phyloP scores from a whole-genome alignment of 225 moss, liverwort and hornwort genomes.

The Antitrichia curtipendula region DNA sequence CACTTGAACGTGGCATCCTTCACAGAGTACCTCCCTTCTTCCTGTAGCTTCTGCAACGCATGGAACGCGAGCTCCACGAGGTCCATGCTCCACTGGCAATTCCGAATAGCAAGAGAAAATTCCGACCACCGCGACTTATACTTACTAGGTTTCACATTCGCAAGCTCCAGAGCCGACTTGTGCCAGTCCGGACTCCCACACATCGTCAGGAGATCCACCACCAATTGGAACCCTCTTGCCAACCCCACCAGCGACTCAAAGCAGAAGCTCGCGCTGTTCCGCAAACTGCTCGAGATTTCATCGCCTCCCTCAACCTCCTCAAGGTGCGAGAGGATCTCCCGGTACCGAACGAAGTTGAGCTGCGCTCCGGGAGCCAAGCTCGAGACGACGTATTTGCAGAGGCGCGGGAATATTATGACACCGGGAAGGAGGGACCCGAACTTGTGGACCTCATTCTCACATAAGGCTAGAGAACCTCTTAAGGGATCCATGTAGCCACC shows the following conservation, averaged over 20 bases:
- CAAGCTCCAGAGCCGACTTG: constrained; percentile 1
- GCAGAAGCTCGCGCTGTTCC: constrained; percentile 14
- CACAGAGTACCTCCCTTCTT: not conserved
- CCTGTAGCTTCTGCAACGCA: not conserved
- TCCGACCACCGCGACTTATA: not conserved
- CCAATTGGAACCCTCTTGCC: not conserved
- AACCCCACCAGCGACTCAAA: constrained; percentile 14
- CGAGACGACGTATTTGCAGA: not conserved
- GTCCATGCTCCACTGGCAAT: constrained; percentile 17
- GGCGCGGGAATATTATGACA: not conserved
- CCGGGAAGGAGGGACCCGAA: not conserved
- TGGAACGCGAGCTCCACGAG: constrained; percentile 12
- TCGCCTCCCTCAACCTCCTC: not conserved
- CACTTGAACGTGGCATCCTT: not conserved
- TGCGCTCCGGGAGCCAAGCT: not conserved
- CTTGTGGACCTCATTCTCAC: not conserved
- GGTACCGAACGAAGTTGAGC: not conserved
- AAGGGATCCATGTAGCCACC: not conserved
- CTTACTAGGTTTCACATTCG: not conserved
- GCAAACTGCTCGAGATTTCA: not conserved
- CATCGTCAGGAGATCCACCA: not conserved
- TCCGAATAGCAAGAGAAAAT: not conserved
- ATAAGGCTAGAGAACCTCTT: not conserved
- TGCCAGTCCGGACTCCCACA: not conserved
- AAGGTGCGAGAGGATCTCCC: not conserved